Conservation (phyloP, 2,329 filamentous ascomycete species). For the Fusarium humuli region DNA sequence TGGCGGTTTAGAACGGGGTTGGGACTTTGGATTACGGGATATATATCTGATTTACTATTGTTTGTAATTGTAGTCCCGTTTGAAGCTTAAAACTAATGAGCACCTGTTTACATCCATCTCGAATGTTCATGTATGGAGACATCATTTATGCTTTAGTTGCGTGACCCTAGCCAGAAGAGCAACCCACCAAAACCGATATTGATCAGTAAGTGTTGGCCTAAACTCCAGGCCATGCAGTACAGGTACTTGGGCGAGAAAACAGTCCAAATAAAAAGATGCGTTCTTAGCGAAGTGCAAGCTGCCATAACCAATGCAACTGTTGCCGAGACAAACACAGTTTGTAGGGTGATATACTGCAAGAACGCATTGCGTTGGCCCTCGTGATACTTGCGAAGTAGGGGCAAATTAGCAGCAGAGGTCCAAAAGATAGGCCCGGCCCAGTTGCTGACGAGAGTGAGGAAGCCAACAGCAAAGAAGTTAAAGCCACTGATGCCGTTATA, state of each 20-base stretch:
- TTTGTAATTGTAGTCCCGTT: constrained; percentile 22
- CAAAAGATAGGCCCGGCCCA: constrained; percentile 95
- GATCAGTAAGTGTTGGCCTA: constrained; percentile 82
- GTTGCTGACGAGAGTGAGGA: constrained; percentile 88
- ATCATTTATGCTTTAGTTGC: constrained; percentile 19
- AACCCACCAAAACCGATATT: constrained; percentile 73
- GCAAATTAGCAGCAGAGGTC: constrained; percentile 72
- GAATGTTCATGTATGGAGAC: constrained; percentile 10
- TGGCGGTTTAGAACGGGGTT: constrained; percentile 10
- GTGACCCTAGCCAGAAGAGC: constrained; percentile 65
- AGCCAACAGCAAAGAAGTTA: constrained; percentile 81
- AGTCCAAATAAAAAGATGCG: constrained; percentile 98
- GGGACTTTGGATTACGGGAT: constrained; percentile 32
- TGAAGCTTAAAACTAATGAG: not conserved
- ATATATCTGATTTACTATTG: constrained; percentile 21
- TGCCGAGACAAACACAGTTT: constrained; percentile 77
- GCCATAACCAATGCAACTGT: constrained; percentile 83
- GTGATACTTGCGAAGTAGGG: constrained; percentile 61
- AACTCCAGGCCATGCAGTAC: constrained; percentile 88
- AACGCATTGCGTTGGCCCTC: constrained; percentile 50
- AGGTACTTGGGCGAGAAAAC: constrained; percentile 98
- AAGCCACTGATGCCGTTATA: constrained; percentile 92
- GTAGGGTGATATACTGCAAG: constrained; percentile 66
- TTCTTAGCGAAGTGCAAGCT: constrained; percentile 84
- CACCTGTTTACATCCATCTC: constrained; percentile 1